Conservation (phyloP, 2,329 filamentous ascomycete genomes). For the Trichophaea hybrida region DNA sequence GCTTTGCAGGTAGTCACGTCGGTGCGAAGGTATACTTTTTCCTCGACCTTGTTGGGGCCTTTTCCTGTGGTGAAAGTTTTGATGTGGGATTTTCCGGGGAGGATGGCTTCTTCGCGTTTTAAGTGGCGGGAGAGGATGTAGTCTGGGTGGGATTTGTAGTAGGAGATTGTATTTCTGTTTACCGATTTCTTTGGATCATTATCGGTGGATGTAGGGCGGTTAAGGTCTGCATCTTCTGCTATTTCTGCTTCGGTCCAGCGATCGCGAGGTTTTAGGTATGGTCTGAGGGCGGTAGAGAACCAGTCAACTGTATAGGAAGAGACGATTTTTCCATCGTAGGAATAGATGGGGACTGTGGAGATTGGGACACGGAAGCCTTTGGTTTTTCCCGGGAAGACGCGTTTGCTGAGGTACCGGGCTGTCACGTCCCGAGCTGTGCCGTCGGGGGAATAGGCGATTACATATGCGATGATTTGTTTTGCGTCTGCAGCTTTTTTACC, state of each 20-base stretch:
- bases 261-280: constrained; percentile 61
- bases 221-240: constrained; percentile 52
- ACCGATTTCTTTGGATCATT: constrained; percentile 1
- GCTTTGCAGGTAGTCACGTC: constrained; percentile 80
- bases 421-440: constrained; percentile 92
- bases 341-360: constrained; percentile 69
- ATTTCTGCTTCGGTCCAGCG: constrained; percentile 54
- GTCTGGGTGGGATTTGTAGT: constrained; percentile 20
- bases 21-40: constrained; percentile 64
- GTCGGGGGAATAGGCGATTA: constrained; percentile 68
- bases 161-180: constrained; percentile 10
- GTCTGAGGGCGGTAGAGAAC: constrained; percentile 67
- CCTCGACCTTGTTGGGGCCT: constrained; percentile 55
- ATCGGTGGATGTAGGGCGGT: background rate
- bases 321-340: constrained; percentile 61
- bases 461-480: constrained; percentile 80
- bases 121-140: constrained; percentile 62
- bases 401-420: constrained; percentile 70
- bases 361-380: constrained; percentile 66
- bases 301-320: constrained; percentile 69
- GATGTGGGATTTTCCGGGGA: constrained; percentile 51
- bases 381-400: constrained; percentile 71
- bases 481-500: constrained; percentile 70
- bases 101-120: constrained; percentile 78
- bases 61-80: constrained; percentile 64